A percentile compares a stretch with the other conserved stretches of the same genome.
These are phyloP conservation scores for Cyphellophora attinorum DNA, from an alignment of 2,329 filamentous ascomycete genomes.

Conservation along the genomic window DNA sequence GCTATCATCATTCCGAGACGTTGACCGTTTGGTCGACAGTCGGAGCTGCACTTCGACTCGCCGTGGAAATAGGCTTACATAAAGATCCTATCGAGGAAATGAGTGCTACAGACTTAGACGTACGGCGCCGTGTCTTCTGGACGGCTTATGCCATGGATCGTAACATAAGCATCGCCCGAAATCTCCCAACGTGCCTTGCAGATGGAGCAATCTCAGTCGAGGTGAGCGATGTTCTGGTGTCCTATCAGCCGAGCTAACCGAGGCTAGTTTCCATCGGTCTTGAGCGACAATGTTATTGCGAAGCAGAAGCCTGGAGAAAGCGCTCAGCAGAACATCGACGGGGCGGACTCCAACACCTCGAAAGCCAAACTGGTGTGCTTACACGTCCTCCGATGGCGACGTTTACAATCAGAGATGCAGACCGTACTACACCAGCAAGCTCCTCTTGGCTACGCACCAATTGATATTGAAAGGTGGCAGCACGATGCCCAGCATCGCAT, in stretches of 20 bases:
- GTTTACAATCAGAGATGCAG: slow-evolving; percentile 9
- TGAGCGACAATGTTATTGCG: too few relatives aligned
- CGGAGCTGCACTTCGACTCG: slow-evolving; percentile 5
- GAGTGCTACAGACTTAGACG: slow-evolving; percentile 5
- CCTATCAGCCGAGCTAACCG: too few relatives aligned
- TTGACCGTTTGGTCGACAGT: slow-evolving; percentile 10
- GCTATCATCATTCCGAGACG: slow-evolving; percentile 7
- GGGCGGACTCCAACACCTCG: too few relatives aligned
- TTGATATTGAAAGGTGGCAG: slow-evolving; percentile 6
- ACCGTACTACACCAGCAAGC: slow-evolving; percentile 5
- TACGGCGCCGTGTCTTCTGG: slow-evolving; percentile 7
- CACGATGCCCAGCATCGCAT: slow-evolving; percentile 3
- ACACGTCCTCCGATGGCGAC: slow-evolving; percentile 7
- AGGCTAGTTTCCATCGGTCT: too few relatives aligned
- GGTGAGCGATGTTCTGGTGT: too few relatives aligned
- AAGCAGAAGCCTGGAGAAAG: too few relatives aligned
- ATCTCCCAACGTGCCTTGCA: slow-evolving; percentile 4
- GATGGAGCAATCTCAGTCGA: slow-evolving; percentile 11
- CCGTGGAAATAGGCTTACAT: slow-evolving; percentile 8
- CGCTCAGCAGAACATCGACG: too few relatives aligned
- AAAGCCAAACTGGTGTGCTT: slow-evolving; percentile 4
- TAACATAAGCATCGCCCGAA: slow-evolving; percentile 6
- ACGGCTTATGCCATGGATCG: slow-evolving; percentile 9
- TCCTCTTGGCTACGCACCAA: slow-evolving; percentile 1
- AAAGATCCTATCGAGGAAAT: slow-evolving; percentile 4